Evolutionary conservation across 768 basidiomycete genomes (phyloP).

Genomic region (Macrolepiota fuliginosa): DNA sequence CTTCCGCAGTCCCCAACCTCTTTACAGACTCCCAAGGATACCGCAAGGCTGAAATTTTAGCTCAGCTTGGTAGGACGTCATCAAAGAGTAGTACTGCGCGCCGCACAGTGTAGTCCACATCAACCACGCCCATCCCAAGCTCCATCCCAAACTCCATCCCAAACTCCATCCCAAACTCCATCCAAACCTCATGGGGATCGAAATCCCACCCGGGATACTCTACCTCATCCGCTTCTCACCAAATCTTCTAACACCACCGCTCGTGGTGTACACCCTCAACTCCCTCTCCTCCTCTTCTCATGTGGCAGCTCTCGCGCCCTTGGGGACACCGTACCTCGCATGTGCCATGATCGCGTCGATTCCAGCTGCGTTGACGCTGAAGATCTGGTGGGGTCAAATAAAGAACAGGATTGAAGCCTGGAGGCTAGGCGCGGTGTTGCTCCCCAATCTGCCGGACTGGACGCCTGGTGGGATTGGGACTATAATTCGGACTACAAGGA

Average conservation of each 20-base stretch:
- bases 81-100: too few relatives aligned
- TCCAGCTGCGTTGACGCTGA: conserved; percentile 17
- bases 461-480: conserved; percentile 18
- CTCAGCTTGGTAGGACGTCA: too few relatives aligned
- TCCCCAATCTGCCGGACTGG: conserved; percentile 16
- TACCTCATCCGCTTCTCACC: conserved; percentile 22
- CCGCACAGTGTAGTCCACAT: too few relatives aligned
- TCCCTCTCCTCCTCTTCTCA: conserved; percentile 5
- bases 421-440: conserved; percentile 20
- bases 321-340: not conserved
- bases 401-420: conserved; percentile 18
- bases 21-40: not conserved
- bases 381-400: conserved; percentile 16
- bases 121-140: too few relatives aligned
- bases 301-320: not conserved
- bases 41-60: not conserved
- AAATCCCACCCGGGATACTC: conserved; percentile 24
- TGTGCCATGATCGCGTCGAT: conserved; percentile 17
- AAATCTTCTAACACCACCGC: conserved; percentile 19
- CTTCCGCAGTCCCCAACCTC: too few relatives aligned
- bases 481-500: conserved; percentile 15
- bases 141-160: too few relatives aligned
- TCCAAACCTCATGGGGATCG: conserved; percentile 10
- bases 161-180: too few relatives aligned
- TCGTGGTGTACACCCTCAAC: conserved; percentile 15